A percentile compares a stretch with the other conserved stretches of the same genome.
Evolutionary conservation across 169 alveolate species (phyloP).

Genomic region (Sarcocystis neurona): DNA sequence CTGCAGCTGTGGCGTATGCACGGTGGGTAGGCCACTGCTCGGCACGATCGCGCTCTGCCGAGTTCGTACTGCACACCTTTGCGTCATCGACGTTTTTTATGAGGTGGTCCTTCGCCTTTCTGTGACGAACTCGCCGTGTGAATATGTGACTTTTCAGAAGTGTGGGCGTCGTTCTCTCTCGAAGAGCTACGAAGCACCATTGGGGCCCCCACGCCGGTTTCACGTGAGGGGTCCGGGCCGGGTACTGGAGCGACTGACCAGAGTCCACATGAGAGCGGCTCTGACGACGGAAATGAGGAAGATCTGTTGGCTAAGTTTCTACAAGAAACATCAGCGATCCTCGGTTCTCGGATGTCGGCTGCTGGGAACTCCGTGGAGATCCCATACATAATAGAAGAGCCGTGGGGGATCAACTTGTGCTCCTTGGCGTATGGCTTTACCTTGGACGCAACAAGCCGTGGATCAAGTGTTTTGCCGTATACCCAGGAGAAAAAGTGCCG

Average conservation of each 20-base stretch:
- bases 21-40: too few relatives aligned
- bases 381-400: slow-evolving; percentile 25
- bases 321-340: neutral
- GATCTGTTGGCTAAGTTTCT: neutral
- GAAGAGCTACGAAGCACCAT: slow-evolving; percentile 18
- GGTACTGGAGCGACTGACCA: neutral
- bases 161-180: neutral
- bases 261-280: neutral
- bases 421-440: slow-evolving; percentile 13
- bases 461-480: too few relatives aligned
- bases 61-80: too few relatives aligned
- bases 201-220: neutral
- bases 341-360: neutral
- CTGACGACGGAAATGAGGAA: neutral
- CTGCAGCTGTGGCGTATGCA: too few relatives aligned
- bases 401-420: neutral
- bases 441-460: too few relatives aligned
- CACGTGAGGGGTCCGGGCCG: neutral
- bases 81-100: too few relatives aligned
- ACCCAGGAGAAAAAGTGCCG: too few relatives aligned
- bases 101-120: too few relatives aligned
- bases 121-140: too few relatives aligned
- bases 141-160: neutral
- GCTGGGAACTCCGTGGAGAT: neutral
- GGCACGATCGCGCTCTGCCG: too few relatives aligned